Conservation (phyloP, 2,329 filamentous ascomycete genomes). For the Aspergillus costaricaensis region DNA sequence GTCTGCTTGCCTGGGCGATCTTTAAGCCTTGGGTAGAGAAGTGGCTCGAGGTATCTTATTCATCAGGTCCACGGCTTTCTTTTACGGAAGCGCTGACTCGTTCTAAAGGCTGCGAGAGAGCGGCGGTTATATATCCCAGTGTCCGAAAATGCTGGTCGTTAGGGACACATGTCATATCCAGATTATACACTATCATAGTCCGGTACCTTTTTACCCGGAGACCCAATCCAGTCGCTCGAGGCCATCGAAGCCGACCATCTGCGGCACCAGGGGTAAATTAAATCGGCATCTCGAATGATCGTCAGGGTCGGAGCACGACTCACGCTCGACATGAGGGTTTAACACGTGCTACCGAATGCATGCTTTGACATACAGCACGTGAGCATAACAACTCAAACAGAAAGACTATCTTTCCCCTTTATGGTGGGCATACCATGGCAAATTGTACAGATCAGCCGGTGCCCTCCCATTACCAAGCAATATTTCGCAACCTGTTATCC, state of each 20-base stretch:
- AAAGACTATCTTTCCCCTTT: no score
- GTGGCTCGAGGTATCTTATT: constrained; percentile 52
- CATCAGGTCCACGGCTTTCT: not conserved
- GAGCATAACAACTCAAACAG: no score
- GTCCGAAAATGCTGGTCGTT: constrained; percentile 32
- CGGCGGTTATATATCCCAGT: constrained; percentile 56
- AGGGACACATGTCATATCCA: not conserved
- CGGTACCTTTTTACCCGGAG: not conserved
- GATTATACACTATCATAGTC: not conserved
- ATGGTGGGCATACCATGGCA: no score
- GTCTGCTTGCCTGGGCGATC: constrained; percentile 61
- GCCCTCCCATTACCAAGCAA: no score
- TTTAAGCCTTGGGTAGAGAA: constrained; percentile 61
- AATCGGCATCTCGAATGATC: not conserved
- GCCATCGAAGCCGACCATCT: not conserved
- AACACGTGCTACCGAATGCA: not conserved
- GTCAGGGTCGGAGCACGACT: not conserved
- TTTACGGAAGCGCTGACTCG: constrained; percentile 7
- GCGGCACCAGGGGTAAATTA: not conserved
- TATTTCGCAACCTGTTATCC: no score
- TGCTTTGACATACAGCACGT: no score
- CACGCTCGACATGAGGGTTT: no score
- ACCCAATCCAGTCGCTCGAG: not conserved
- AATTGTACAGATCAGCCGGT: no score
- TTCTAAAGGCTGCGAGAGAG: constrained; percentile 48